Evolutionary conservation across 176 grass and related monocot genomes (phyloP).

Genomic region (Oryza australiensis): DNA sequence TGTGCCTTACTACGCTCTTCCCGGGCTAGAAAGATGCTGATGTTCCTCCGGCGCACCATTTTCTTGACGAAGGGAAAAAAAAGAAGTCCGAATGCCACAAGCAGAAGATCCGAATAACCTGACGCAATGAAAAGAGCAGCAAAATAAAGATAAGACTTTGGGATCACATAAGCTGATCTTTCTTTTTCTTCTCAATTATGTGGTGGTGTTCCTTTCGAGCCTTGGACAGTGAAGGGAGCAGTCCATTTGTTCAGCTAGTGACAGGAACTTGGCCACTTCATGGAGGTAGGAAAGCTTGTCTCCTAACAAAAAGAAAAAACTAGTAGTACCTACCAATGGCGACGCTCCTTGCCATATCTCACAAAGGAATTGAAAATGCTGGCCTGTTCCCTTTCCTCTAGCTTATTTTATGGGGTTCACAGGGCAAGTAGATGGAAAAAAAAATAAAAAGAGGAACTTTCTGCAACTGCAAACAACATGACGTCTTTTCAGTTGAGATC

Average conservation of each 20-base stretch:
- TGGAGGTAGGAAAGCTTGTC: background rate
- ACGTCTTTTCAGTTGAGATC: constrained; percentile 2
- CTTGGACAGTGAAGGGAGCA: background rate
- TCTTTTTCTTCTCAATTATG: background rate
- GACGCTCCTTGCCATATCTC: background rate
- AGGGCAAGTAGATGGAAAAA: constrained; percentile 14
- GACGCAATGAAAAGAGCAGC: constrained; percentile 1
- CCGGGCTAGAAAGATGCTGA: background rate
- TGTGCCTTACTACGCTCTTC: background rate
- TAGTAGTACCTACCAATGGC: background rate
- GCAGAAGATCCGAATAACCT: background rate
- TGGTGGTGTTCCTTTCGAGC: background rate
- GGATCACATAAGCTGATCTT: background rate
- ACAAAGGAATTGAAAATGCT: background rate
- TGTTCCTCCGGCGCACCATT: background rate
- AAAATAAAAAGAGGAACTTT: constrained; percentile 19
- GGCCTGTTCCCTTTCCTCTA: background rate
- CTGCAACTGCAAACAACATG: constrained; percentile 29
- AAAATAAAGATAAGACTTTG: background rate
- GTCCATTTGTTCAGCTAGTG: background rate
- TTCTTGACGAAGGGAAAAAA: background rate
- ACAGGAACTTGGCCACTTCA: background rate
- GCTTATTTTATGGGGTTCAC: background rate
- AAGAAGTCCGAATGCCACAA: background rate
- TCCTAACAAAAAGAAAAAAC: background rate